Evolutionary conservation across 2,329 filamentous ascomycete genomes (phyloP).

Genomic region (Cladosporium sp.): DNA sequence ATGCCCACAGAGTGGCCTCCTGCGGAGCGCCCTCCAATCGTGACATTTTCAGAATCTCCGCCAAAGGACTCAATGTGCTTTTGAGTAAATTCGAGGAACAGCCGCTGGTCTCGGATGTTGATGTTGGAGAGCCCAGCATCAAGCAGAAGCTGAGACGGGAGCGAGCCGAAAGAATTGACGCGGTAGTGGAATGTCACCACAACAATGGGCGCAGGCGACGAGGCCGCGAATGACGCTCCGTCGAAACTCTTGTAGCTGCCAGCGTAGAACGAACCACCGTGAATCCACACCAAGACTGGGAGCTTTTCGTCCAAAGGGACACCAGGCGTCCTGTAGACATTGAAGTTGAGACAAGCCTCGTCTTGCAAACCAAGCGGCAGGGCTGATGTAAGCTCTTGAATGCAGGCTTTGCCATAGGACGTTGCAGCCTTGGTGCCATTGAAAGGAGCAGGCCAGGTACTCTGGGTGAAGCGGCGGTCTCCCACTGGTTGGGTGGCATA

Average conservation of each 20-base stretch:
- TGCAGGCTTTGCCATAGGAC: constrained; percentile 38
- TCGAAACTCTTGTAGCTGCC: constrained; percentile 54
- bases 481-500: constrained; percentile 14
- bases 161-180: constrained; percentile 39
- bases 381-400: constrained; percentile 32
- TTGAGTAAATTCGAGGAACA: constrained; percentile 42
- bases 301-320: constrained; percentile 43
- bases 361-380: constrained; percentile 2
- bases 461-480: constrained; percentile 12
- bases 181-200: constrained; percentile 64
- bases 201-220: constrained; percentile 51
- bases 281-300: constrained; percentile 62
- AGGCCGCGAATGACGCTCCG: constrained; percentile 63
- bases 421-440: constrained; percentile 27
- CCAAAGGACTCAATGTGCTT: constrained; percentile 55
- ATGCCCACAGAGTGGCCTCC: constrained; percentile 58
- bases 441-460: background rate
- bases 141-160: constrained; percentile 34
- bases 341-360: constrained; percentile 63
- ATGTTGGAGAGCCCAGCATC: constrained; percentile 40
- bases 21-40: constrained; percentile 71
- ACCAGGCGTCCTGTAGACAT: constrained; percentile 53
- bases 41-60: constrained; percentile 77
- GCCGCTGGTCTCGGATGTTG: constrained; percentile 27
- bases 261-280: constrained; percentile 60